Base-by-base conservation (phyloP, 106 monocot species). In the Cymbidium sinense region DNA sequence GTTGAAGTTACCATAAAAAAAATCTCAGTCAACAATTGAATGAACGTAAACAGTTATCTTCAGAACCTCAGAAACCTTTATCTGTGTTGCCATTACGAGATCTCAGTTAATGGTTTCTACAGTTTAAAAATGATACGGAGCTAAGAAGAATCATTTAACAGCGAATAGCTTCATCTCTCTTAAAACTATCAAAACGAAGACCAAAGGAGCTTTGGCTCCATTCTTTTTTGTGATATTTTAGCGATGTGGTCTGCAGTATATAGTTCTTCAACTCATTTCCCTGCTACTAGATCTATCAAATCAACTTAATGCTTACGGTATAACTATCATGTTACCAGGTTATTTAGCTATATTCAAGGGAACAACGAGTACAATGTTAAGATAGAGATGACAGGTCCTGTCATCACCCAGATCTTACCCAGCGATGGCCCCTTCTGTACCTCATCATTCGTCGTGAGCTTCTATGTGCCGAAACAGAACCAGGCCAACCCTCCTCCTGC, bases 381-480 rank as follows among this genome's bases (percentile, higher is more conserved):
- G 67, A 91, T 96, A 70, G 93, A 93, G 76, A 96, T 96, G 93
- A 96, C 95, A 15, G 90, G 75, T 13, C 95, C 95, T 0, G 95
- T 96, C 52, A 83, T 93, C 28, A 86, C 91, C 9, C 71, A 91
- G 73, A 87, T 95, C 67, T 70, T 82, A 8, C 90, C 95, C 21
- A 95, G 95, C 73, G 90, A 90, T 62, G 95, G 93, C 0, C 95
- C 95, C 35, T 86, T 93, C 88, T 93, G 90, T 28, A 80, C 86
- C 30, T 95, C 95, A 25, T 86, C 95, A 13, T 96, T 96, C 43
- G 78, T 85, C 10, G 89, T 93, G 19, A 96, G 95, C 83, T 96
- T 96, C 79, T 96, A 89, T 67, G 74, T 96, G 35, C 91, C 91
- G 5, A 81, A 79, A 74, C 87, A 79, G 69, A 87, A 93, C 72